Evolutionary conservation across 148 eudicot genomes (phyloP).

Genomic region (Silene latifolia): DNA sequence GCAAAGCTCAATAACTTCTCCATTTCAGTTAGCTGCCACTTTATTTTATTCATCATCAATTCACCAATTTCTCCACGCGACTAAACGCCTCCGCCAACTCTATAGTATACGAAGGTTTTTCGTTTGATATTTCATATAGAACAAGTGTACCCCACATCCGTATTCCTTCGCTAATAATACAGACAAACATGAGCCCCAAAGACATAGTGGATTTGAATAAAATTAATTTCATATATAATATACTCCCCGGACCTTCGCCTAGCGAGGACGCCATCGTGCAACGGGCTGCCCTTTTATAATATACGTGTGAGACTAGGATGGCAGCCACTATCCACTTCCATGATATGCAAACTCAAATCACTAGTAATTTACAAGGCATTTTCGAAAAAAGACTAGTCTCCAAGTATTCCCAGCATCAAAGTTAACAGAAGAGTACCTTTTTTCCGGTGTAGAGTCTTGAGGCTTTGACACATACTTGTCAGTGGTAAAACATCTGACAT

Average conservation of each 20-base stretch:
- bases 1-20: constrained; percentile 3
- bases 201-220: neutral
- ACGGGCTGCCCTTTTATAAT: no score
- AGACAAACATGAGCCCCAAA: neutral
- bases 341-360: neutral
- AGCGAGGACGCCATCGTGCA: no score
- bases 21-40: neutral
- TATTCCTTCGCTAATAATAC: neutral
- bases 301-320: neutral
- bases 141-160: neutral
- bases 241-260: no score
- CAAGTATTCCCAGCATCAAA: neutral
- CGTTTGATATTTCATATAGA: neutral
- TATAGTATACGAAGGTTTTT: neutral
- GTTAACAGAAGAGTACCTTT: constrained; percentile 30
- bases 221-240: neutral
- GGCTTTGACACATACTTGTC: constrained; percentile 34
- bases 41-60: neutral
- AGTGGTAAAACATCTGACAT: constrained; percentile 34
- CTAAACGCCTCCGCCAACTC: neutral
- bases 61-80: neutral
- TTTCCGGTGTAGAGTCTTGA: constrained; percentile 31
- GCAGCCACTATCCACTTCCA: constrained; percentile 4
- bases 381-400: neutral
- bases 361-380: neutral